These are phyloP conservation scores for Podaxis sp. DNA, from an alignment of 768 basidiomycete genomes.

Conservation along the genomic window DNA sequence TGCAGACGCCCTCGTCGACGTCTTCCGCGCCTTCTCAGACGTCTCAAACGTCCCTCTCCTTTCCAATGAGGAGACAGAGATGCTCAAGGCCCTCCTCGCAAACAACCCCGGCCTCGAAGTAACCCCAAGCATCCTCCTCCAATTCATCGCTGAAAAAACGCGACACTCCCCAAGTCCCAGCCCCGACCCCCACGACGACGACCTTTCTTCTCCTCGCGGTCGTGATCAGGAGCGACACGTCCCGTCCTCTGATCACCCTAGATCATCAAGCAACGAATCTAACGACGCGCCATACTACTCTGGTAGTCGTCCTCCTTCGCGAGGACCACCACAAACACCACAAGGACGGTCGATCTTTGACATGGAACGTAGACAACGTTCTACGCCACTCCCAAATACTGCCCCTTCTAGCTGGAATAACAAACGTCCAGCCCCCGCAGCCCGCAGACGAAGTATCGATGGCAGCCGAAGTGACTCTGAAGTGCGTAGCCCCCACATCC, in stretches of 20 bases:
- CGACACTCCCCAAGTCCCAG: slow-evolving; percentile 42
- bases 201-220: slow-evolving; percentile 34
- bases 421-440: slow-evolving; percentile 65
- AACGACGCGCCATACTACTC: slow-evolving; percentile 39
- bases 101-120: slow-evolving; percentile 64
- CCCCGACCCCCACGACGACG: slow-evolving; percentile 36
- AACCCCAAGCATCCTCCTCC: slow-evolving; percentile 64
- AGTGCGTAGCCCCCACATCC: slow-evolving; percentile 38
- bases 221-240: slow-evolving; percentile 24
- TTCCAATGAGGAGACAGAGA: slow-evolving; percentile 56
- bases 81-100: slow-evolving; percentile 58
- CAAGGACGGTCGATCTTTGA: slow-evolving; percentile 63
- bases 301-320: slow-evolving; percentile 52
- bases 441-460: slow-evolving; percentile 72
- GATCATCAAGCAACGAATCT: slow-evolving; percentile 63
- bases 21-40: slow-evolving; percentile 63
- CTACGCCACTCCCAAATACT: slow-evolving; percentile 53
- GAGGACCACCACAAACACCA: slow-evolving; percentile 57
- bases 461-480: slow-evolving; percentile 78
- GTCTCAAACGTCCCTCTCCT: slow-evolving; percentile 61
- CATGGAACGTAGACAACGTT: slow-evolving; percentile 64
- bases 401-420: slow-evolving; percentile 73
- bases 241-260: slow-evolving; percentile 20
- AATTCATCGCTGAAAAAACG: slow-evolving; percentile 64
- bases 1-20: slow-evolving; percentile 67